A percentile compares a stretch with the other conserved stretches of the same genome.
Evolutionary conservation across 108 stramenopile genomes (phyloP).

Genomic region (Nannochloropsis salina): DNA sequence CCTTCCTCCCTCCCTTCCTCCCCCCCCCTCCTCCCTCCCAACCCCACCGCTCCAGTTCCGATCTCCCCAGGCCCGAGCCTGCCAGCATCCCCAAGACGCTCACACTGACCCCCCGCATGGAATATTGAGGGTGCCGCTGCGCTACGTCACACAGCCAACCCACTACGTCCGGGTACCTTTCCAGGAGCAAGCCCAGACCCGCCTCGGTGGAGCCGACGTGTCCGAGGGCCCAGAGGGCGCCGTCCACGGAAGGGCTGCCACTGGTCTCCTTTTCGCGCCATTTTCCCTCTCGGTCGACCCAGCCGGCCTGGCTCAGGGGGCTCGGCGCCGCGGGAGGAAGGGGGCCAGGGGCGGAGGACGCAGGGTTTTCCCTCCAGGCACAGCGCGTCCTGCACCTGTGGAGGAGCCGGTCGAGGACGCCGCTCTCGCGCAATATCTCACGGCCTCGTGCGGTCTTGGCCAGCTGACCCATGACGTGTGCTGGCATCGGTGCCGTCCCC

Average conservation of each 20-base stretch:
- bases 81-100: background rate
- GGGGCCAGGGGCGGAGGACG: no score
- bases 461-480: background rate
- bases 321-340: no score
- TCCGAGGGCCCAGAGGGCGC: background rate
- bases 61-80: background rate
- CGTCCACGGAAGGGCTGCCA: background rate
- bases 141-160: background rate
- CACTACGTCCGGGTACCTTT: background rate
- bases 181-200: background rate
- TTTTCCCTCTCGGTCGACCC: no score
- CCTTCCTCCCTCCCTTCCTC: background rate
- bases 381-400: no score
- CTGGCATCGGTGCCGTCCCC: background rate
- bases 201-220: background rate
- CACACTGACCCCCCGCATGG: background rate
- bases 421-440: background rate
- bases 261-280: background rate
- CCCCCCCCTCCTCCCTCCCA: constrained; percentile 10
- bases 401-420: background rate
- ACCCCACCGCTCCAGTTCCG: background rate
- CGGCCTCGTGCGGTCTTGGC: background rate
- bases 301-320: no score
- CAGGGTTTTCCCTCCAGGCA: no score
- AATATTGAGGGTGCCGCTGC: background rate